Evolutionary conservation across 495 filamentous ascomycete species (phyloP), one percentile per base, ranked within the genome.

Genomic region (Lindgomyces ingoldianus): DNA sequence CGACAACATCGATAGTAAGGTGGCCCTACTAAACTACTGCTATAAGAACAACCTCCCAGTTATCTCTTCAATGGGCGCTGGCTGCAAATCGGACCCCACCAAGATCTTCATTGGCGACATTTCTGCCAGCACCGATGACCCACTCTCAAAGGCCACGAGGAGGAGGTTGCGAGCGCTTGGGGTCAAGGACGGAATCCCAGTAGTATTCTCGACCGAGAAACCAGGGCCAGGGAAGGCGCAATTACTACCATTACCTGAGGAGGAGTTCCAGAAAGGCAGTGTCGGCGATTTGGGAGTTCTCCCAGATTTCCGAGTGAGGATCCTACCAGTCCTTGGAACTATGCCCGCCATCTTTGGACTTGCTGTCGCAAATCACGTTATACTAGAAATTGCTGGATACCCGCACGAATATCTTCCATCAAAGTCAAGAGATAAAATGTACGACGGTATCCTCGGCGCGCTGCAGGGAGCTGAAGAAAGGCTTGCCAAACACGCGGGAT

Each of bases 301-400:
- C 10, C 90, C 91, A 0, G 92, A 96, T 72, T 99, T 99, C 77
- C 82, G 94, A 8, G 89, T 95, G 18, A 85, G 94, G 22, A 98
- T 99, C 58, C 76, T 99, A 45, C 94, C 94, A 0, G 94, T 99
- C 0, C 76, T 99, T 18, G 94, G 94, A 2, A 98, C 94, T 0
- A 96, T 99, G 92, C 94, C 94, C 1, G 93, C 93, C 1, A 84
- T 97, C 0, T 99, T 99, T 77, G 94, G 94, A 14, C 90, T 95
- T 60, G 87, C 86, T 1, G 82, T 88, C 25, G 94, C 94, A 1
- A 99, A 97, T 73, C 90, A 96, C 67, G 85, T 98, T 39, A 91
- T 98, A 60, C 82, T 94, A 64, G 85, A 87, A 42, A 83, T 96
- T n/a, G 81, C 91, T 1, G 88, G 85, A 24, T 98, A 98, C 71